phyloP scores from a whole-genome alignment of 495 filamentous ascomycete species.

The Penicillium turbatum region DNA sequence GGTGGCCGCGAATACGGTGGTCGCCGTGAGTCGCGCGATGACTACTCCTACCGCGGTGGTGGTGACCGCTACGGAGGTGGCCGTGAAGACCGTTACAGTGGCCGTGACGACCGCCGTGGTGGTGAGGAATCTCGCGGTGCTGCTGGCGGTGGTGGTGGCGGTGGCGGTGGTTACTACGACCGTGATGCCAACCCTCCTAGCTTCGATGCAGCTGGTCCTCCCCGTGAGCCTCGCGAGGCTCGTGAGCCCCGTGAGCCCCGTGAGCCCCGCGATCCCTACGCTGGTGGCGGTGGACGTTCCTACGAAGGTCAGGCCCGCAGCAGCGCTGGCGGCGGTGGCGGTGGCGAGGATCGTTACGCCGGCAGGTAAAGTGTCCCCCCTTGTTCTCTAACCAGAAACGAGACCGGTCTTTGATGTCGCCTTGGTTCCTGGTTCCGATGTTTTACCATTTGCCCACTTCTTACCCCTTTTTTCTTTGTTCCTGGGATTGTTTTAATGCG shows the following conservation, averaged over 20 bases:
- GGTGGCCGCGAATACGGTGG: slow-evolving; percentile 42
- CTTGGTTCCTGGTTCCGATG: slow-evolving; percentile 13
- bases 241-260: slow-evolving; percentile 55
- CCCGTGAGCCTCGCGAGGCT: slow-evolving; percentile 57
- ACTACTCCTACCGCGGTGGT: slow-evolving; percentile 46
- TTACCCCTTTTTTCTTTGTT: slow-evolving; percentile 15
- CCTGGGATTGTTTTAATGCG: slow-evolving; percentile 35
- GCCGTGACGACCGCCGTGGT: slow-evolving; percentile 55
- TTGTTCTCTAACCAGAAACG: slow-evolving; percentile 14
- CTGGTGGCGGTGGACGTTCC: slow-evolving; percentile 35
- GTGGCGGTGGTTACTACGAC: slow-evolving; percentile 45
- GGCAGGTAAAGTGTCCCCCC: slow-evolving; percentile 37
- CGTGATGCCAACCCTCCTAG: slow-evolving; percentile 35
- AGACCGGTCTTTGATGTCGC: slow-evolving; percentile 8
- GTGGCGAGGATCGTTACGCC: slow-evolving; percentile 44
- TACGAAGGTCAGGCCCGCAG: slow-evolving; percentile 40
- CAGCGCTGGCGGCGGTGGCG: slow-evolving; percentile 15
- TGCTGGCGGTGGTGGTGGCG: slow-evolving; percentile 34
- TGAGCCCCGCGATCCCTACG: slow-evolving; percentile 48
- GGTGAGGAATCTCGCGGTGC: slow-evolving; percentile 30
- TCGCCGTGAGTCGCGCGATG: slow-evolving; percentile 55
- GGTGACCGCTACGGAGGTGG: slow-evolving; percentile 41
- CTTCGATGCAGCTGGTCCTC: slow-evolving; percentile 51
- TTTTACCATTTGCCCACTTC: slow-evolving; percentile 10
- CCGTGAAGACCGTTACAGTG: slow-evolving; percentile 62